Conservation (phyloP, 371 early-diverging fungal species). For the Circinella minor region DNA sequence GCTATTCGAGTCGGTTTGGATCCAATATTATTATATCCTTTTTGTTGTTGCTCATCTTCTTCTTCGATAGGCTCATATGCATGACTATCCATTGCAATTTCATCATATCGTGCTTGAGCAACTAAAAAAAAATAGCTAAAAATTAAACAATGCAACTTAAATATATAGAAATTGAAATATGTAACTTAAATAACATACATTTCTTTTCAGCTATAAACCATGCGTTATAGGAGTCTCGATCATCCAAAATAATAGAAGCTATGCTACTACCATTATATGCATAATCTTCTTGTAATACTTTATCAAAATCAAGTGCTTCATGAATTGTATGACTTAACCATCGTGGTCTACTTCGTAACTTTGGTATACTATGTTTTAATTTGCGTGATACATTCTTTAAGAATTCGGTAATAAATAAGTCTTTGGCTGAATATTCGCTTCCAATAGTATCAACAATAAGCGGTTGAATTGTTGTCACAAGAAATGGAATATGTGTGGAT, state of each 20-base stretch:
- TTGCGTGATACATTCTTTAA: conserved; percentile 67
- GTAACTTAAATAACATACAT: conserved; percentile 46
- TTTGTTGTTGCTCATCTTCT: conserved; percentile 23
- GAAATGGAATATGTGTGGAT: conserved; percentile 37
- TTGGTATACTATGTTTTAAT: conserved; percentile 60
- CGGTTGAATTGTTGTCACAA: conserved; percentile 46
- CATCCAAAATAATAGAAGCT: conserved; percentile 57
- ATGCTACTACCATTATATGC: conserved; percentile 59
- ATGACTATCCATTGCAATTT: conserved; percentile 60
- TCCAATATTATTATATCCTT: not conserved
- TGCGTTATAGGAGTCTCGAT: conserved; percentile 61
- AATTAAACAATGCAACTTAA: not conserved
- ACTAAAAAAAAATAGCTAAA: conserved; percentile 32
- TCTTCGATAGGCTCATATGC: conserved; percentile 66
- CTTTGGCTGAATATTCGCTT: conserved; percentile 45
- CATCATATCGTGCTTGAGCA: conserved; percentile 62
- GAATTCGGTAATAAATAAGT: conserved; percentile 72
- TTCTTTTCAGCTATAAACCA: conserved; percentile 78
- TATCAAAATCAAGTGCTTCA: conserved; percentile 79
- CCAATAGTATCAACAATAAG: conserved; percentile 22
- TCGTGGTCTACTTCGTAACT: conserved; percentile 58
- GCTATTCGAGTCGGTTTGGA: conserved; percentile 57
- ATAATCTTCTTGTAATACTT: conserved; percentile 70
- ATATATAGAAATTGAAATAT: not conserved
- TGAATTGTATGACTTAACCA: conserved; percentile 76